These are phyloP conservation scores for Cryomyces minteri DNA, from an alignment of 495 filamentous ascomycete species.

Conservation along the genomic window DNA sequence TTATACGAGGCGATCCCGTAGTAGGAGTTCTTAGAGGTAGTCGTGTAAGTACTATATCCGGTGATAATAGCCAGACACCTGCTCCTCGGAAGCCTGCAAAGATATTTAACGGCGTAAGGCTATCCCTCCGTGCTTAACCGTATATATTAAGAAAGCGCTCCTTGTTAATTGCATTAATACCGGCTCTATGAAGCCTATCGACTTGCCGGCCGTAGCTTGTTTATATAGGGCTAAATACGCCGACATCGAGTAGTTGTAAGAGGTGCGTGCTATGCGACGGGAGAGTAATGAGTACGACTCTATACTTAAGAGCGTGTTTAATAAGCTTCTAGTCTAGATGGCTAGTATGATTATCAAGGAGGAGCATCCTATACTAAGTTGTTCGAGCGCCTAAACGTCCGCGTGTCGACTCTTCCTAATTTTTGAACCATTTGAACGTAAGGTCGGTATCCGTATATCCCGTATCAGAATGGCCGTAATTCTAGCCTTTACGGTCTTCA, in stretches of 20 bases:
- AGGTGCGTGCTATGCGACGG: constrained; percentile 11
- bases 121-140: constrained; percentile 2
- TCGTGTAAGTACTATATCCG: too few relatives aligned
- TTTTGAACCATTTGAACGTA: background rate
- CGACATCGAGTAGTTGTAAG: constrained; percentile 12
- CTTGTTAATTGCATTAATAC: constrained; percentile 7
- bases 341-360: constrained; percentile 12
- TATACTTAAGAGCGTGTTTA: background rate
- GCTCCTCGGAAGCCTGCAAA: constrained; percentile 2
- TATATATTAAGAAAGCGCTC: constrained; percentile 7
- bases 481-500: background rate
- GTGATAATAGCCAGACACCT: too few relatives aligned
- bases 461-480: background rate
- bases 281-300: constrained; percentile 10
- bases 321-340: constrained; percentile 13
- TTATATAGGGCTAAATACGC: constrained; percentile 9
- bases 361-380: background rate
- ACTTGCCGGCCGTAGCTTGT: constrained; percentile 6
- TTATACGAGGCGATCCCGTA: too few relatives aligned
- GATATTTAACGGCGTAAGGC: constrained; percentile 5
- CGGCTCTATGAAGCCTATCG: background rate
- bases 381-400: background rate
- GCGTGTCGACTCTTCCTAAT: background rate
- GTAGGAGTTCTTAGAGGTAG: too few relatives aligned
- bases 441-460: background rate